These are phyloP conservation scores for Polysphondylium violaceum DNA, from an alignment of 78 protist genomes.

Conservation along the genomic window DNA sequence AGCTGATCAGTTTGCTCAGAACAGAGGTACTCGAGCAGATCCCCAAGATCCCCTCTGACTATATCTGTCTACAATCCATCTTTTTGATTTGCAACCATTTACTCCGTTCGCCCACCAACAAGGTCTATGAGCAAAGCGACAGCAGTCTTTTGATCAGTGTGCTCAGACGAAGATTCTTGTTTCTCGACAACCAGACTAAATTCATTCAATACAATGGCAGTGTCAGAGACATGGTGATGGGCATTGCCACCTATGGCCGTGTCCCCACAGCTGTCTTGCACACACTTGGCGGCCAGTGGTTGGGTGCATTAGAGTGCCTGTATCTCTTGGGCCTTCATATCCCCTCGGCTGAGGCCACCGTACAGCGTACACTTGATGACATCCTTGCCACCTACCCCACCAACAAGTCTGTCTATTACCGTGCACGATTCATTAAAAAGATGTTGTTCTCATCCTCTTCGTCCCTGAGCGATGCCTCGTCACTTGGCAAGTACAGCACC, in stretches of 20 bases:
- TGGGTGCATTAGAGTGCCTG: conserved; percentile 56
- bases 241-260: conserved; percentile 34
- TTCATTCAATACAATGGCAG: conserved; percentile 61
- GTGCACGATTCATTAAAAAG: conserved; percentile 62
- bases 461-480: background rate
- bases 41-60: conserved; percentile 60
- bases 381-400: conserved; percentile 28
- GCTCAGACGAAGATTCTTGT: conserved; percentile 37
- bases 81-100: conserved; percentile 38
- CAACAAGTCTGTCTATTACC: conserved; percentile 24
- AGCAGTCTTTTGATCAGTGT: conserved; percentile 7
- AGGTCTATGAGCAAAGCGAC: conserved; percentile 68
- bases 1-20: conserved; percentile 31
- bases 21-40: conserved; percentile 46
- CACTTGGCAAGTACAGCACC: conserved; percentile 28
- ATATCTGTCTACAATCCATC: conserved; percentile 59
- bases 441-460: background rate
- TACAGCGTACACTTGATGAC: conserved; percentile 62
- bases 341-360: conserved; percentile 26
- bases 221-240: conserved; percentile 68
- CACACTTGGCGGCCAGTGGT: conserved; percentile 26
- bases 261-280: conserved; percentile 5
- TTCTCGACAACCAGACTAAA: conserved; percentile 57
- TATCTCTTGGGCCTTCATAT: conserved; percentile 29
- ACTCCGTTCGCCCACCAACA: conserved; percentile 34